phyloP scores from a whole-genome alignment of 805 yeast species.

The Ogataea pignaliae region DNA sequence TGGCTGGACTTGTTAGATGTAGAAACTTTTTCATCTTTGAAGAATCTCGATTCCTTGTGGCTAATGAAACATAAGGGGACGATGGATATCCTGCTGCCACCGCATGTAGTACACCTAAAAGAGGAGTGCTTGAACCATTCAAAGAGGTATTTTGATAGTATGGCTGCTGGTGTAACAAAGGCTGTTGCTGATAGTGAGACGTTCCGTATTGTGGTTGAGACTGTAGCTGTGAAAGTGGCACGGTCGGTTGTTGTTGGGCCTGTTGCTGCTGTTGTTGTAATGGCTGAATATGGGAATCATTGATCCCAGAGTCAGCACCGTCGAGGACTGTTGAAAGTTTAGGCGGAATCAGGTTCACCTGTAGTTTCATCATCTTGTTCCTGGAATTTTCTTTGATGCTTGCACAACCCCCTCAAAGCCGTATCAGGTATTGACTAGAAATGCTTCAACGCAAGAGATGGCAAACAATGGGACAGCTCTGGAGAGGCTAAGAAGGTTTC shows the following conservation, averaged over 20 bases:
- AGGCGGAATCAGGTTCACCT: constrained; percentile 25
- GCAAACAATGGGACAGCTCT: no score
- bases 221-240: background rate
- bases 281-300: background rate
- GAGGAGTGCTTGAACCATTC: constrained; percentile 27
- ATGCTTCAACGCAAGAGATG: no score
- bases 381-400: no score
- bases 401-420: no score
- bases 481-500: no score
- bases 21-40: constrained; percentile 44
- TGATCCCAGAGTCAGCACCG: no score
- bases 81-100: constrained; percentile 7
- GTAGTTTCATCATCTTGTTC: constrained; percentile 22
- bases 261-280: constrained; percentile 2
- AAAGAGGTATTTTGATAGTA: constrained; percentile 13
- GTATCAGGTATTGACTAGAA: no score
- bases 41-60: background rate
- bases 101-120: constrained; percentile 7
- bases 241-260: constrained; percentile 1
- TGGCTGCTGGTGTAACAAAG: background rate
- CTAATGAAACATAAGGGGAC: constrained; percentile 11
- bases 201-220: constrained; percentile 4
- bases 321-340: background rate
- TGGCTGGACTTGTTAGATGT: constrained; percentile 51
- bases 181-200: background rate